A percentile compares a stretch with the other conserved stretches of the same genome.
These are phyloP conservation scores for Aspergillus transmontanensis DNA, from an alignment of 2,329 filamentous ascomycete species.

Conservation along the genomic window DNA sequence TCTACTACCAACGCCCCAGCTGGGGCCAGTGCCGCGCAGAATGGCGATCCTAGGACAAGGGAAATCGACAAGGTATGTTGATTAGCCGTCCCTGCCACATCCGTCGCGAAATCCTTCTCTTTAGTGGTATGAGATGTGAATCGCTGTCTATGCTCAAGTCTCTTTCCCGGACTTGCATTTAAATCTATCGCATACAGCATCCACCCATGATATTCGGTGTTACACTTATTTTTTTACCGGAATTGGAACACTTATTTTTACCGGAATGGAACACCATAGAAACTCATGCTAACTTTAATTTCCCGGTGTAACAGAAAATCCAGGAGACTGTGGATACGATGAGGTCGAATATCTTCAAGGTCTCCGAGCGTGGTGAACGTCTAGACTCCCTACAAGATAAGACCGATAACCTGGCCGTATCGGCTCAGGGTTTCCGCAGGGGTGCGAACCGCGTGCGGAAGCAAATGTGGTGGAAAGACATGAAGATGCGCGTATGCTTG, in stretches of 20 bases:
- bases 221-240: not conserved
- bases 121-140: not conserved
- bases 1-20: constrained; percentile 42
- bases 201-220: not conserved
- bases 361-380: constrained; percentile 87
- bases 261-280: not conserved
- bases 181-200: not conserved
- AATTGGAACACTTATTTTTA: not conserved
- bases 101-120: not conserved
- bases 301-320: constrained; percentile 72
- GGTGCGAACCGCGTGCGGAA: constrained; percentile 95
- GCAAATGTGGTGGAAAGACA: constrained; percentile 99
- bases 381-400: constrained; percentile 90
- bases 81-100: not conserved
- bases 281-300: constrained; percentile 23
- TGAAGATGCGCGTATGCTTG: constrained; percentile 99
- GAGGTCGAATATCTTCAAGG: constrained; percentile 97
- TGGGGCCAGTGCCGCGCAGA: constrained; percentile 52
- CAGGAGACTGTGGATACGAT: constrained; percentile 93
- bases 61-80: constrained; percentile 82
- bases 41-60: constrained; percentile 66
- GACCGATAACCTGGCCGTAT: constrained; percentile 87
- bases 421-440: constrained; percentile 91
- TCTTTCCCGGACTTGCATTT: not conserved
- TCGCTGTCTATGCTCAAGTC: not conserved